Evolutionary conservation across 176 grass and related monocot species (phyloP), one percentile per base, ranked within the genome.

Genomic region (Triticum dicoccoides): DNA sequence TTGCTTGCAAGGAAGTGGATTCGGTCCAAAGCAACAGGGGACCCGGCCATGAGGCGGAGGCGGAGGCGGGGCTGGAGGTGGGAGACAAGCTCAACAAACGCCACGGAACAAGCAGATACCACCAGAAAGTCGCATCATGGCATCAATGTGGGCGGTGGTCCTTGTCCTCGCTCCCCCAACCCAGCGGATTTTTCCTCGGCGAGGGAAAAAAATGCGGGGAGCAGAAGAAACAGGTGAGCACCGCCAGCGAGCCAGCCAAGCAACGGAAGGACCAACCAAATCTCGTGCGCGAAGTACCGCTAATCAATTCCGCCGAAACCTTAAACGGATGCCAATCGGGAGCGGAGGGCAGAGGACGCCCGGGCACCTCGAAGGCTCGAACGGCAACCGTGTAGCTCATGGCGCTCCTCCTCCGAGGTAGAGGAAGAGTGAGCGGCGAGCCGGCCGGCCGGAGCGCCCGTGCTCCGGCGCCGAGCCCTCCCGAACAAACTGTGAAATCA

Each of bases 1-100:
- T 90, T 56, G 72, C 85, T 84, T 88, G 77, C 29, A 76, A 85
- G 85, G 86, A n/a, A 88, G 80, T 76, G 85, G 83, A 87, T 87
- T 87, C 10, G 73, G 78, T 77, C 85, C 69, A 68, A 87, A 63
- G 49, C 18, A 69, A 58, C n/a, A 17, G 41, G 69, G 54, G 24
- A 4, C 69, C 69, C 49, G 56, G 7, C 18, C 56, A 4, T 1
- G 38, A 39, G 38, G 38, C 42, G 42, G 20, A 9, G 32, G n/a
- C 2, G 71, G n/a, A 12, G 76, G 3, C 1, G 54, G 41, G 5
- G 72, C 12, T 24, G 75, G 75, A 21, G 75, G 47, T 30, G 75
- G 69, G 69, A 5, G 41, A 76, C 62, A 89, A 30, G 78, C 62
- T 37, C 75, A 84, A 84, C 89, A 76, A 67, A 87, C 88, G 65